Base-by-base conservation (phyloP, 345 rosid species). In the Acer saccharum region DNA sequence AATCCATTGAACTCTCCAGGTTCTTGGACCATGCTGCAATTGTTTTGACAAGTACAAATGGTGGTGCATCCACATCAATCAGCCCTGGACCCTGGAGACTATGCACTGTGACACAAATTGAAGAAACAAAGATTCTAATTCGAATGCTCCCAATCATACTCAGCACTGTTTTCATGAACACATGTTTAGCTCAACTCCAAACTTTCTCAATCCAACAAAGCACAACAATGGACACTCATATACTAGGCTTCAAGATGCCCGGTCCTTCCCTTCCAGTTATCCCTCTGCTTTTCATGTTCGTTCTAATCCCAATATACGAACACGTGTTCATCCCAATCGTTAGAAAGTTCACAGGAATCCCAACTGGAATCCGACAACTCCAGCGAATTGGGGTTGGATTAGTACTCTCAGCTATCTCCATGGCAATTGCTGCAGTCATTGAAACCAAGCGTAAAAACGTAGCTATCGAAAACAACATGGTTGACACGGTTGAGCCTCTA, bases 111-210 rank as follows among this genome's bases (percentile, higher is more conserved):
- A 85, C 90, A 7, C 93, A 89, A 81, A 80, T 89, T 18, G 95
- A 91, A 81, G 90, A 91, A 86, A 81, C 91, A 4, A 91, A 91
- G 74, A 87, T 89, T 75, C 61, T 91, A 17, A 16, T 89, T 57
- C 83, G 91, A 10, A 88, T 91, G 90, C 83, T 87, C 14, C 95
- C 95, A 0, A 83, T 89, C 39, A 72, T 87, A 62, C 74, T 88
- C 0, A 86, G 93, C 82, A 91, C 95, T 13, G 83, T 91, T 69
- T 87, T 91, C 84, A 87, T 91, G 86, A 91, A 89, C 77, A 88
- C 91, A 13, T 91, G 93, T 61, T 78, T 91, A 76, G 95, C 93
- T 78, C 93, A 91, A 74, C 91, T 91, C 66, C 89, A 86, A 35
- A 89, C 94, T 14, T 89, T 91, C 78, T 73, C 88, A 10, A 73